Conservation (phyloP, 257 asterid species). For the Mentha longifolia region DNA sequence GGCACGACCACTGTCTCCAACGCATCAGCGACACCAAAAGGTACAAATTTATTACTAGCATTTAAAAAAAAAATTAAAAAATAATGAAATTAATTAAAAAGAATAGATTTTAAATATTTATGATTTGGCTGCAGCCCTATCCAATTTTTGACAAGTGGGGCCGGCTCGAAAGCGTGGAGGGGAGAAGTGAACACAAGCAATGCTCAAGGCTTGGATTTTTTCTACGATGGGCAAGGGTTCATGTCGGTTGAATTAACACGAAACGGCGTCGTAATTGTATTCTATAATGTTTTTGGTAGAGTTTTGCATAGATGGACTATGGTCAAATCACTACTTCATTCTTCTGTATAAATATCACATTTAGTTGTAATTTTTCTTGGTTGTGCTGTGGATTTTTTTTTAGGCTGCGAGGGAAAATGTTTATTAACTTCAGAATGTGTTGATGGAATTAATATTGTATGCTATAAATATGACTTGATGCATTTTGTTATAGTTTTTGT, state of each 20-base stretch:
- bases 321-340: conserved; percentile 45
- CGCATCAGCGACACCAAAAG: conserved; percentile 58
- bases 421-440: too few relatives aligned
- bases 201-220: conserved; percentile 48
- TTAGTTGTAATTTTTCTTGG: too few relatives aligned
- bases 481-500: background rate
- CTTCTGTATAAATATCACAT: background rate
- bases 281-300: conserved; percentile 66
- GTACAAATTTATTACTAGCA: background rate
- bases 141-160: conserved; percentile 87
- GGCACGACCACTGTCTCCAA: conserved; percentile 90
- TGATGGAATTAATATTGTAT: background rate
- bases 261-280: conserved; percentile 41
- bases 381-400: too few relatives aligned
- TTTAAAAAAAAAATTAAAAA: too few relatives aligned
- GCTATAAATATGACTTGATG: background rate
- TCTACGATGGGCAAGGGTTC: conserved; percentile 92
- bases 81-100: too few relatives aligned
- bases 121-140: conserved; percentile 53
- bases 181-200: conserved; percentile 60
- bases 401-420: too few relatives aligned
- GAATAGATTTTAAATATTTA: too few relatives aligned
- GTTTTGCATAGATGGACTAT: conserved; percentile 59
- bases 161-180: conserved; percentile 97
- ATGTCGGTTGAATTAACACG: conserved; percentile 59